Conservation (phyloP, 2,329 filamentous ascomycete species). For the Verticillium dahliae region DNA sequence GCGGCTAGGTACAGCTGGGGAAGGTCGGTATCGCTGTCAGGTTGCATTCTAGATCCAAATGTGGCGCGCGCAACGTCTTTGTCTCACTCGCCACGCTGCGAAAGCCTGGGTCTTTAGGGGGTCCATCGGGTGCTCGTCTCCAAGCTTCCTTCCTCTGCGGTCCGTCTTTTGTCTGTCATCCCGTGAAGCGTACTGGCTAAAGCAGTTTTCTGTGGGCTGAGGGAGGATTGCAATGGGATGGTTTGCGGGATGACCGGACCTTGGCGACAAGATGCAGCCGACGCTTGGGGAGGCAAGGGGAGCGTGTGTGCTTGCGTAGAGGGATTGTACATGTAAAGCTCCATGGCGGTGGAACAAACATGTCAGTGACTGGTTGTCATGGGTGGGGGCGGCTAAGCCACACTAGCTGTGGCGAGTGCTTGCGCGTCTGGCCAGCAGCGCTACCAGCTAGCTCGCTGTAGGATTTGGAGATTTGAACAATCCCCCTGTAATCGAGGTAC, state of each 20-base stretch:
- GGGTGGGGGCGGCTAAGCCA: constrained; percentile 1
- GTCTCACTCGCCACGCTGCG: background rate
- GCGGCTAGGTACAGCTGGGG: too few species aligned
- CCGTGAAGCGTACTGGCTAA: background rate
- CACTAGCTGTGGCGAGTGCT: constrained; percentile 10
- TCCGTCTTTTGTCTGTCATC: background rate
- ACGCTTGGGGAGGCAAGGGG: background rate
- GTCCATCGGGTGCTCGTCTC: background rate
- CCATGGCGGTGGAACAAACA: too few species aligned
- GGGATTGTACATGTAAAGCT: background rate
- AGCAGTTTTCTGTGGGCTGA: too few species aligned
- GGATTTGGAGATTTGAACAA: background rate
- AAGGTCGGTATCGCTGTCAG: too few species aligned
- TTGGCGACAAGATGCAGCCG: background rate
- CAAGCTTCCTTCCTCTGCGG: too few species aligned
- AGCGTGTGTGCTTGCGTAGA: background rate
- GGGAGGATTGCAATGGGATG: background rate
- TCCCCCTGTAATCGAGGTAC: background rate
- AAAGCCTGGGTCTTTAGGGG: background rate
- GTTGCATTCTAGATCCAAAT: background rate
- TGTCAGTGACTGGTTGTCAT: background rate
- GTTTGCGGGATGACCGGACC: background rate
- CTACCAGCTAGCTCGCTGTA: background rate
- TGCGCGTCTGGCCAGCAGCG: constrained; percentile 2
- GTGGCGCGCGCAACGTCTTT: background rate